These are phyloP conservation scores for Fomitopsis betulina DNA, from an alignment of 1,284 basidiomycete genomes.

Conservation along the genomic window DNA sequence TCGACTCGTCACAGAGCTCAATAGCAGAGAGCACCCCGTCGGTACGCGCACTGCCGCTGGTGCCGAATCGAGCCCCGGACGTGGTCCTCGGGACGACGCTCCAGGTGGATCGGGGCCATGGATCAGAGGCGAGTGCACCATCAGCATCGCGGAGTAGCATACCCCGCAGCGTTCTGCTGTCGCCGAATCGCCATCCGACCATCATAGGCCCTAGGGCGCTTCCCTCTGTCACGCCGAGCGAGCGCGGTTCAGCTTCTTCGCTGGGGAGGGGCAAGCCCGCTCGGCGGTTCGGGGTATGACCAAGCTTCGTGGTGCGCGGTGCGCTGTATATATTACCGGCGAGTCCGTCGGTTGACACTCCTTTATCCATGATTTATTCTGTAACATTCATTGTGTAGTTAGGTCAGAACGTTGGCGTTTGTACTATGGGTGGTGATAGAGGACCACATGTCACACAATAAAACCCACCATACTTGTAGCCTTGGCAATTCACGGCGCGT, in stretches of 20 bases:
- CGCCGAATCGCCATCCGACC: background rate
- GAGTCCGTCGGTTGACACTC: background rate
- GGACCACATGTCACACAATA: background rate
- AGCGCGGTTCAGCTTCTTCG: background rate
- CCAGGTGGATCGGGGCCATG: background rate
- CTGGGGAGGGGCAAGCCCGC: background rate
- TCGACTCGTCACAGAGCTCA: background rate
- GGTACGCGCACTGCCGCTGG: background rate
- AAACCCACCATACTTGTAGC: no score
- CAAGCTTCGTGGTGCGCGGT: background rate
- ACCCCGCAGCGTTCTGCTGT: background rate
- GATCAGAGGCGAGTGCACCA: background rate
- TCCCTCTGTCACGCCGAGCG: background rate
- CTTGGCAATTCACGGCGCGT: no score
- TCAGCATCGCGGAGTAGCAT: background rate
- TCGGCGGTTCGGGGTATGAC: background rate
- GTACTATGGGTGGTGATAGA: background rate
- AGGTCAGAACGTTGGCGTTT: background rate
- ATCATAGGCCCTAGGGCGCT: background rate
- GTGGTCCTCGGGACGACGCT: background rate
- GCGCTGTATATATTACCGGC: background rate
- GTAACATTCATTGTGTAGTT: background rate
- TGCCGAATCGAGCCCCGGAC: conserved; percentile 1
- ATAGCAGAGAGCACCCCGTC: conserved; percentile 3
- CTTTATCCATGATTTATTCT: background rate